phyloP scores from a whole-genome alignment of 1,284 basidiomycete genomes.

The Microbotryum lychnidis-dioicae region DNA sequence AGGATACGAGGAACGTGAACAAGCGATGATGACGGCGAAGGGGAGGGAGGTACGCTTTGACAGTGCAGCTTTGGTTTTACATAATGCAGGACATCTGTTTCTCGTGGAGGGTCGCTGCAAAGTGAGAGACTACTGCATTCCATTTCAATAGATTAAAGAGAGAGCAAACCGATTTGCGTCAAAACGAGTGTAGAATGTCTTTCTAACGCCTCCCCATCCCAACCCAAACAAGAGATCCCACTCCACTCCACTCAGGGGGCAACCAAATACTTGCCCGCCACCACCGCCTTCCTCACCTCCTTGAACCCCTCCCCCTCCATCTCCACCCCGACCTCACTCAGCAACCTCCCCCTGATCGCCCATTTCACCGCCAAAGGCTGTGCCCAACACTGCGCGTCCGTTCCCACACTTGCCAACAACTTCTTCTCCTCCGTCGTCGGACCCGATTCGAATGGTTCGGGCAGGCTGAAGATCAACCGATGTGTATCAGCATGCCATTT shows the following conservation, averaged over 20 bases:
- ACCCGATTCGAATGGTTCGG: conserved; percentile 30
- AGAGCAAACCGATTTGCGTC: no score
- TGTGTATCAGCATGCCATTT: conserved; percentile 40
- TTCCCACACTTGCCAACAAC: conserved; percentile 45
- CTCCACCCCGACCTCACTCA: conserved; percentile 42
- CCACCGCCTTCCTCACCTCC: conserved; percentile 33
- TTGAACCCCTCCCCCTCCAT: conserved; percentile 38
- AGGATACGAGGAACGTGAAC: conserved; percentile 42
- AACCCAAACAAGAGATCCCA: no score
- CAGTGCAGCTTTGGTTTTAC: no score
- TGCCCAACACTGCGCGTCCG: conserved; percentile 33
- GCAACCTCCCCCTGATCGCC: conserved; percentile 39
- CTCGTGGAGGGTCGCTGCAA: no score
- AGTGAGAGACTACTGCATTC: no score
- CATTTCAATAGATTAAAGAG: no score
- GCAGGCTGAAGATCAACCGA: conserved; percentile 42
- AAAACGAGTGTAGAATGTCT: no score
- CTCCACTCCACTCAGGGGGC: conserved; percentile 11
- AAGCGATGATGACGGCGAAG: conserved; percentile 35
- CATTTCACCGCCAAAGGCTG: conserved; percentile 44
- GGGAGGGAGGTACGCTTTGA: no score
- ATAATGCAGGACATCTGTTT: no score
- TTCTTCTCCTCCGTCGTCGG: no score
- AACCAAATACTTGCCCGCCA: conserved; percentile 42
- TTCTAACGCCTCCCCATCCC: no score